A percentile compares a stretch with the other conserved stretches of the same genome.
These are phyloP conservation scores for Penicillium ucsense DNA, from an alignment of 495 filamentous ascomycete genomes.

Conservation along the genomic window DNA sequence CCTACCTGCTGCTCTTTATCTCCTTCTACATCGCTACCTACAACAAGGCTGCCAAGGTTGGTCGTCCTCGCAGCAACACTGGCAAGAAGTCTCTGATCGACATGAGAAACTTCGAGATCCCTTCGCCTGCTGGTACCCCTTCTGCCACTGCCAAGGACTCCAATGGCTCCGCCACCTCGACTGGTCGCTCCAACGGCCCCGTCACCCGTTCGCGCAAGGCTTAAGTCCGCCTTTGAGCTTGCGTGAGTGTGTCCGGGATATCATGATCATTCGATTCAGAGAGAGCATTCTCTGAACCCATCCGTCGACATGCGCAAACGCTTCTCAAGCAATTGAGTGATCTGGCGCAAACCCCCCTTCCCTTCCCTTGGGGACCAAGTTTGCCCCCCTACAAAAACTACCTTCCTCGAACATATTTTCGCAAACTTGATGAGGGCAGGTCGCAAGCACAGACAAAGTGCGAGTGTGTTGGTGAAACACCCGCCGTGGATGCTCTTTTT, in stretches of 20 bases:
- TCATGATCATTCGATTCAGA: no score
- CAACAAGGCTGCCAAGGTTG: conserved; percentile 68
- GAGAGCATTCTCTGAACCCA: no score
- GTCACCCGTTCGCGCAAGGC: conserved; percentile 43
- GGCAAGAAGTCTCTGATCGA: conserved; percentile 43
- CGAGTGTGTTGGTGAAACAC: conserved; percentile 2
- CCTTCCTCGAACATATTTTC: conserved; percentile 9
- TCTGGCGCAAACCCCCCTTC: no score
- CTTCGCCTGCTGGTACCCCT: conserved; percentile 18
- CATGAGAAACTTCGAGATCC: conserved; percentile 44
- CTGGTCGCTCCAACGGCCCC: conserved; percentile 34
- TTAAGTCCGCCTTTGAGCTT: conserved; percentile 15
- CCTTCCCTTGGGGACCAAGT: no score
- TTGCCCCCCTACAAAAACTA: no score
- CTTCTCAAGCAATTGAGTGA: no score
- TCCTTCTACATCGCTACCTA: conserved; percentile 98
- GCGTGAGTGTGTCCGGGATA: background rate
- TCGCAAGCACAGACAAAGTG: conserved; percentile 1
- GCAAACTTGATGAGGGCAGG: conserved; percentile 2
- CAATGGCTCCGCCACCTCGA: conserved; percentile 26
- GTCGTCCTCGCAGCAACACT: conserved; percentile 42
- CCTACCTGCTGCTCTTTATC: conserved; percentile 96
- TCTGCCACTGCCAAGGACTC: conserved; percentile 17
- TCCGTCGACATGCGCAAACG: no score
- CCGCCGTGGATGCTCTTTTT: conserved; percentile 19